A percentile compares a stretch with the other conserved stretches of the same genome.
These are phyloP conservation scores for Geosmithia morbida DNA, from an alignment of 2,329 filamentous ascomycete species.

Conservation along the genomic window DNA sequence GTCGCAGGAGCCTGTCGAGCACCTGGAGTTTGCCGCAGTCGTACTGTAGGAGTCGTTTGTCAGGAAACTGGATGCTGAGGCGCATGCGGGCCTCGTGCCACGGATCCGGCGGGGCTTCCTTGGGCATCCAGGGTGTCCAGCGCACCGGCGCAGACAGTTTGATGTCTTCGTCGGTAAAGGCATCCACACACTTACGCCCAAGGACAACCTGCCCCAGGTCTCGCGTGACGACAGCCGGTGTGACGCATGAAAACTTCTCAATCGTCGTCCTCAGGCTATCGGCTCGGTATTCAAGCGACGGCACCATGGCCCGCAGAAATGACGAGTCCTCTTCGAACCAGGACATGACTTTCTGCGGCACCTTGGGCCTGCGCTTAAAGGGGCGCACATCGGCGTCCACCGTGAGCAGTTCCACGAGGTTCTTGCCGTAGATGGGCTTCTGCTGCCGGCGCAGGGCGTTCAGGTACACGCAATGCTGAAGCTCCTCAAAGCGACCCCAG, in stretches of 20 bases:
- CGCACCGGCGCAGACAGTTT: conserved; percentile 40
- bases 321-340: conserved; percentile 64
- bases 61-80: conserved; percentile 88
- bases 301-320: conserved; percentile 51
- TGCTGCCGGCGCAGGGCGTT: conserved; percentile 71
- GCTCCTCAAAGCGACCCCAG: conserved; percentile 58
- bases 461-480: conserved; percentile 68
- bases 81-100: conserved; percentile 92
- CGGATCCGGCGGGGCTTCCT: conserved; percentile 51
- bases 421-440: conserved; percentile 67
- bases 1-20: conserved; percentile 71
- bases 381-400: conserved; percentile 46
- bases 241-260: conserved; percentile 82
- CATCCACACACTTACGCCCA: conserved; percentile 41
- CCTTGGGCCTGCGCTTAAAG: conserved; percentile 42
- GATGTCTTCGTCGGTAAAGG: conserved; percentile 41
- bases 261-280: conserved; percentile 60
- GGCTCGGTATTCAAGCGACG: conserved; percentile 59
- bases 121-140: conserved; percentile 41
- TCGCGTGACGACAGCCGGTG: conserved; percentile 72
- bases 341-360: conserved; percentile 48
- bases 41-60: conserved; percentile 90
- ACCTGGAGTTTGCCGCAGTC: conserved; percentile 94
- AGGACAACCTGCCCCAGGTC: conserved; percentile 58
- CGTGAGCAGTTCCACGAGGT: conserved; percentile 61